phyloP scores from a whole-genome alignment of 2,329 filamentous ascomycete genomes.

The Fonsecaea monophora region DNA sequence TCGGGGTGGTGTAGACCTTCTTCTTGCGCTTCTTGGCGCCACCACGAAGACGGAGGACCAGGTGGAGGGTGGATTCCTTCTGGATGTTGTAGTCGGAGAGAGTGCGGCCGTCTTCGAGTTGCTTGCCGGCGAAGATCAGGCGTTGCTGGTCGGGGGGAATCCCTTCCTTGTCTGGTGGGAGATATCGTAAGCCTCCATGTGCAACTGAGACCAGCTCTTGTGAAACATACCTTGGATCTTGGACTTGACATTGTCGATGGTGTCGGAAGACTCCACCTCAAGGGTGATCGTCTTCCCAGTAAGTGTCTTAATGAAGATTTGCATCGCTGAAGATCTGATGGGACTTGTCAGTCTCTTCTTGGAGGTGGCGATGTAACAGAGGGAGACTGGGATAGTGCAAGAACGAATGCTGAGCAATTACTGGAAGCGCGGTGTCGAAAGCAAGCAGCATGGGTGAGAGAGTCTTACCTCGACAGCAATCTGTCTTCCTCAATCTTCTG shows the following conservation, averaged over 20 bases:
- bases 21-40: slow-evolving; percentile 99
- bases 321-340: slow-evolving; percentile 45
- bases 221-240: slow-evolving; percentile 74
- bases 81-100: slow-evolving; percentile 99
- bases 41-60: slow-evolving; percentile 97
- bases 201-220: not conserved
- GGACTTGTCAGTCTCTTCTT: not conserved
- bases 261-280: slow-evolving; percentile 99
- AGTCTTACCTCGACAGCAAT: slow-evolving; percentile 62
- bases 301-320: slow-evolving; percentile 69
- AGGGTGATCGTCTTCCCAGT: slow-evolving; percentile 99
- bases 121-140: slow-evolving; percentile 99
- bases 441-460: not conserved
- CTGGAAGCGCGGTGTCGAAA: not conserved
- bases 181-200: not conserved
- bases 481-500: slow-evolving; percentile 67
- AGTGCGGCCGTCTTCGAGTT: slow-evolving; percentile 98
- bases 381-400: not conserved
- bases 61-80: slow-evolving; percentile 99
- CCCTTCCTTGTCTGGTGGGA: slow-evolving; percentile 89
- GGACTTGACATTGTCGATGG: slow-evolving; percentile 99
- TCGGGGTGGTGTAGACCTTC: slow-evolving; percentile 99
- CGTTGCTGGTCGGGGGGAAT: slow-evolving; percentile 99
- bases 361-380: not conserved
- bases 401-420: slow-evolving; percentile 14